A percentile compares a stretch with the other conserved stretches of the same genome.
phyloP scores from a whole-genome alignment of 2,329 filamentous ascomycete species.

The Hypoxylon sp. region DNA sequence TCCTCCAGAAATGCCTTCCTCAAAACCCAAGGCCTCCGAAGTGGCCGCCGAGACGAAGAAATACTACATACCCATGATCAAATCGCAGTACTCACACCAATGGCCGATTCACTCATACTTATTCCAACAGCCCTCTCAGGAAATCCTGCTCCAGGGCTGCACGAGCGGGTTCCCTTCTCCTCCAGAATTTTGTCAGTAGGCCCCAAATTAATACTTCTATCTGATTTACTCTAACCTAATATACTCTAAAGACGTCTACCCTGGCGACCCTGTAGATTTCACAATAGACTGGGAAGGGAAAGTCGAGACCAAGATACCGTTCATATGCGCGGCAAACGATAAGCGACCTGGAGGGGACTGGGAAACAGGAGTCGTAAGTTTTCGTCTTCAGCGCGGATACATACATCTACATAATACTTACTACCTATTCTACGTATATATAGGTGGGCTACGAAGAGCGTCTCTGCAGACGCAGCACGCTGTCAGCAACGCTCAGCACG shows the following conservation, averaged over 20 bases:
- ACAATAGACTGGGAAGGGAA: constrained; percentile 66
- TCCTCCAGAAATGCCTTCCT: constrained; percentile 59
- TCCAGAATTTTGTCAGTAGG: constrained; percentile 55
- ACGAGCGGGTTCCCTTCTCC: constrained; percentile 49
- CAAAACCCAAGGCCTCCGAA: constrained; percentile 71
- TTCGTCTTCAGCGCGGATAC: neutral
- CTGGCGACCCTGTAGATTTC: constrained; percentile 67
- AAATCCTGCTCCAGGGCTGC: constrained; percentile 52
- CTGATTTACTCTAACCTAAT: constrained; percentile 1
- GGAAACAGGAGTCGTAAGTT: constrained; percentile 64
- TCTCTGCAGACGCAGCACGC: constrained; percentile 76
- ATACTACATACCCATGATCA: constrained; percentile 72
- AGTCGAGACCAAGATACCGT: constrained; percentile 60
- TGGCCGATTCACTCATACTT: constrained; percentile 69
- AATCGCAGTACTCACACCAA: constrained; percentile 60
- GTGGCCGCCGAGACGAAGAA: constrained; percentile 78
- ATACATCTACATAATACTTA: constrained; percentile 10
- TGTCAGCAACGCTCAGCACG: constrained; percentile 72
- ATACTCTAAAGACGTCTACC: constrained; percentile 55
- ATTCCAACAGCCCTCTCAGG: constrained; percentile 59
- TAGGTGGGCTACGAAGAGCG: constrained; percentile 72
- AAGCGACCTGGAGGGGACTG: constrained; percentile 81
- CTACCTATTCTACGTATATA: neutral
- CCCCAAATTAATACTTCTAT: neutral
- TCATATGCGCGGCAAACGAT: constrained; percentile 79